Conservation (phyloP, 2,329 filamentous ascomycete genomes). For the Colletotrichum melonis region DNA sequence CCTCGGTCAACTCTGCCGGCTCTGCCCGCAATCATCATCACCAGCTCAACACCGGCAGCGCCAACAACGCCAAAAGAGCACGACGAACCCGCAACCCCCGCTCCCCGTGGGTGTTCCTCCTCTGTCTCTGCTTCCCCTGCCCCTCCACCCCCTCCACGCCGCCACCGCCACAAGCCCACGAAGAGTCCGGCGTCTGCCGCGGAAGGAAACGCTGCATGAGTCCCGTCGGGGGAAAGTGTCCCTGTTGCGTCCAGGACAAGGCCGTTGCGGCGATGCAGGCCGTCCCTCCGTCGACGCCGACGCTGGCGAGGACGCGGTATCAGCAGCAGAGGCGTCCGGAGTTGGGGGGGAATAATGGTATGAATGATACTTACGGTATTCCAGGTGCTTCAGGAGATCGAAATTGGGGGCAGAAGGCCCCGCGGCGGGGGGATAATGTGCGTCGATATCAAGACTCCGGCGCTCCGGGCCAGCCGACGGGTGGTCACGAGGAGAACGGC, state of each 20-base stretch:
- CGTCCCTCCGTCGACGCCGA: not conserved
- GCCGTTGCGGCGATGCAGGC: not conserved
- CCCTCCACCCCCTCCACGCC: not conserved
- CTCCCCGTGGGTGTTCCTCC: slow-evolving; percentile 2
- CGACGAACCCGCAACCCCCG: not conserved
- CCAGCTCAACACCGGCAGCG: not conserved
- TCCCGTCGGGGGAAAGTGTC: slow-evolving; percentile 10
- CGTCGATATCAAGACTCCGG: not conserved
- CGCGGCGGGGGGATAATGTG: not conserved
- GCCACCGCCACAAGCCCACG: not conserved
- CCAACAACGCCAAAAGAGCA: not conserved
- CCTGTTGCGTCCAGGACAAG: slow-evolving; percentile 9
- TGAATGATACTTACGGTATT: not conserved
- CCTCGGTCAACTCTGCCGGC: not conserved
- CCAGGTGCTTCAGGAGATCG: not conserved
- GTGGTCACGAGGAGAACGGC: not conserved
- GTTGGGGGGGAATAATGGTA: not conserved
- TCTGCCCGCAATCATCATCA: not conserved
- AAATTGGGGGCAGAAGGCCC: too few species aligned
- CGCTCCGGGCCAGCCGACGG: not conserved
- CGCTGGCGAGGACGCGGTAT: not conserved
- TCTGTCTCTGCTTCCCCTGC: slow-evolving; percentile 15
- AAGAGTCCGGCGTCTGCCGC: not conserved
- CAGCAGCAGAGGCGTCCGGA: too few species aligned
- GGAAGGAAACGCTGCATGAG: not conserved